These are phyloP conservation scores for Limnomonas spitsbergensis DNA, from an alignment of 139 green algal genomes.

Conservation along the genomic window DNA sequence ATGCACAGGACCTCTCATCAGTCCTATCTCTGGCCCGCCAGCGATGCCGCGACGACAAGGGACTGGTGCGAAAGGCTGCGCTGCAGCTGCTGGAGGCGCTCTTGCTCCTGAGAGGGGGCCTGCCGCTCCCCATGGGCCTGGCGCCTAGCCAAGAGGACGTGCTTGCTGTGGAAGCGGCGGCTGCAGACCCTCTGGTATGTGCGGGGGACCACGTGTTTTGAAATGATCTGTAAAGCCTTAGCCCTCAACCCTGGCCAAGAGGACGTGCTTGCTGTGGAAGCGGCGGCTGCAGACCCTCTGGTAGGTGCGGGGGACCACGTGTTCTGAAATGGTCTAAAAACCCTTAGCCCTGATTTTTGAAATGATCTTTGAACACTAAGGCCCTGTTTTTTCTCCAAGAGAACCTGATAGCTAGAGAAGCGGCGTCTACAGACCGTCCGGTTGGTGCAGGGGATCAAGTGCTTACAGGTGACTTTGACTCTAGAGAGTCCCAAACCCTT, in stretches of 20 bases:
- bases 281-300: constrained; percentile 58
- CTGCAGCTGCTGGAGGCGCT: constrained; percentile 64
- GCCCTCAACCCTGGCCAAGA: constrained; percentile 17
- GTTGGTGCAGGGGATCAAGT: too few species aligned
- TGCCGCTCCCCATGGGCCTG: constrained; percentile 18
- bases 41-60: constrained; percentile 66
- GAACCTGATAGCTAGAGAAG: too few species aligned
- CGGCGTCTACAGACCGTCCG: too few species aligned
- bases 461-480: too few species aligned
- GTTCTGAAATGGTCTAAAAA: background rate
- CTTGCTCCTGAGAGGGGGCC: constrained; percentile 45
- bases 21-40: constrained; percentile 45
- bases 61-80: constrained; percentile 60
- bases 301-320: constrained; percentile 29
- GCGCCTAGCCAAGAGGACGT: constrained; percentile 41
- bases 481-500: too few species aligned
- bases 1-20: constrained; percentile 42
- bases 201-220: background rate
- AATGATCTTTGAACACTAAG: too few species aligned
- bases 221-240: background rate
- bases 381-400: too few species aligned
- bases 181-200: constrained; percentile 59
- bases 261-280: constrained; percentile 59
- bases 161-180: constrained; percentile 53
- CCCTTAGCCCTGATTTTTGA: constrained; percentile 17